Evolutionary conservation across 179 eudicot genomes (phyloP).

Genomic region (Actinidia arguta): DNA sequence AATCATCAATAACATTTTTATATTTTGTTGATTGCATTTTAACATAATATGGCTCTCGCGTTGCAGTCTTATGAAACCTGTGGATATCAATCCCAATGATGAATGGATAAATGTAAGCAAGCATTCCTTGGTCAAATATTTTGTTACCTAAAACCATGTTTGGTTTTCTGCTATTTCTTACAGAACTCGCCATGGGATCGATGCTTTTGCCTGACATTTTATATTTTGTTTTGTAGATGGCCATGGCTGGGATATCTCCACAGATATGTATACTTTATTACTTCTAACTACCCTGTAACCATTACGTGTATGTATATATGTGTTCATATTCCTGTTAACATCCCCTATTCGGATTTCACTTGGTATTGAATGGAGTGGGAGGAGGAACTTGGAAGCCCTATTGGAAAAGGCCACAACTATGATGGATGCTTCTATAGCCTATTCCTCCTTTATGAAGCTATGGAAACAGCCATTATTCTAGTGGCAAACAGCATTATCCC

Average conservation of each 20-base stretch:
- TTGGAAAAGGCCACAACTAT: not conserved
- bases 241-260: constrained; percentile 87
- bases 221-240: constrained; percentile 57
- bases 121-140: constrained; percentile 10
- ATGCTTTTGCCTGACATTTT: constrained; percentile 18
- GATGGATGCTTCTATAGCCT: not conserved
- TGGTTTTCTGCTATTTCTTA: constrained; percentile 10
- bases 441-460: not conserved
- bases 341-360: not conserved
- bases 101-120: constrained; percentile 91
- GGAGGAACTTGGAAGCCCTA: not conserved
- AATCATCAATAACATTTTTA: not conserved
- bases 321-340: not conserved
- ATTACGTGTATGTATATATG: not conserved
- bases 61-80: constrained; percentile 91
- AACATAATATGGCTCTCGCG: constrained; percentile 17
- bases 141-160: constrained; percentile 1
- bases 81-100: constrained; percentile 87
- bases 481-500: constrained; percentile 3
- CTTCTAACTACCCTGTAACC: not conserved
- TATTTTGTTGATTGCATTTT: constrained; percentile 12
- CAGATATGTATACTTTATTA: constrained; percentile 85
- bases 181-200: not conserved
- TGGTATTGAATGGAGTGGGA: not conserved
- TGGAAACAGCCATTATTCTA: not conserved